Percentiles rank a stretch among this genome's conserved stretches.
Conservation (phyloP, 1,139 yeast genomes). For the Debaryomyces fabryi region DNA sequence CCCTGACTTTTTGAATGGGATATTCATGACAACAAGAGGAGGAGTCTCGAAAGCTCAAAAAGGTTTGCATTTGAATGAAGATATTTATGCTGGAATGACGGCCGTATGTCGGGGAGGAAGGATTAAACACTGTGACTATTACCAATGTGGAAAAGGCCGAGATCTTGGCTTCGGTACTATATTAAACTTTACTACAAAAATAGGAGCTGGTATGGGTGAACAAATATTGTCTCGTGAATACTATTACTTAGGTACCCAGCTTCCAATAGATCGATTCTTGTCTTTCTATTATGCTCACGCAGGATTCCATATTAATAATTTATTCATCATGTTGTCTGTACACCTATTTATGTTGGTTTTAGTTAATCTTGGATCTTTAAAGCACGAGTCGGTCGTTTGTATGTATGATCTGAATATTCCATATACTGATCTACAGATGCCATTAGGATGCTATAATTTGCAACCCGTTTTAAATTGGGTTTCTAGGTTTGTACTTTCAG, state of each 20-base stretch:
- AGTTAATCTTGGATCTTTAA: constrained; percentile 50
- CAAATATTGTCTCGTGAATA: constrained; percentile 58
- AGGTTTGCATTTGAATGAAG: constrained; percentile 58
- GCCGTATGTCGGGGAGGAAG: constrained; percentile 55
- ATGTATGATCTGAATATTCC: constrained; percentile 49
- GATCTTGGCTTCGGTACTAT: constrained; percentile 59
- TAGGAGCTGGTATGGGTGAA: constrained; percentile 64
- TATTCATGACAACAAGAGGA: constrained; percentile 58
- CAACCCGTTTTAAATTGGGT: constrained; percentile 56
- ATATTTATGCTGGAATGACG: constrained; percentile 60
- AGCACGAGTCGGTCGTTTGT: constrained; percentile 49
- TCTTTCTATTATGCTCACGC: constrained; percentile 61
- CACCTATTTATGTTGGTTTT: constrained; percentile 49
- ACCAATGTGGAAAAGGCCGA: constrained; percentile 61
- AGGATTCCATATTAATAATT: constrained; percentile 58
- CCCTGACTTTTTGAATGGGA: constrained; percentile 53
- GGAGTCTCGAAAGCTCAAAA: constrained; percentile 60
- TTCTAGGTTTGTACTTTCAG: constrained; percentile 50
- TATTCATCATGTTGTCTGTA: constrained; percentile 51
- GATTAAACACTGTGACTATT: constrained; percentile 58
- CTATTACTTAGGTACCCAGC: constrained; percentile 49
- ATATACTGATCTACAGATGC: constrained; percentile 48
- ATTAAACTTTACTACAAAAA: constrained; percentile 55
- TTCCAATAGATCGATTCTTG: constrained; percentile 53
- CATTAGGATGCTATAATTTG: constrained; percentile 50